Conservation (phyloP, 345 rosid genomes). For the Reutealis trisperma region DNA sequence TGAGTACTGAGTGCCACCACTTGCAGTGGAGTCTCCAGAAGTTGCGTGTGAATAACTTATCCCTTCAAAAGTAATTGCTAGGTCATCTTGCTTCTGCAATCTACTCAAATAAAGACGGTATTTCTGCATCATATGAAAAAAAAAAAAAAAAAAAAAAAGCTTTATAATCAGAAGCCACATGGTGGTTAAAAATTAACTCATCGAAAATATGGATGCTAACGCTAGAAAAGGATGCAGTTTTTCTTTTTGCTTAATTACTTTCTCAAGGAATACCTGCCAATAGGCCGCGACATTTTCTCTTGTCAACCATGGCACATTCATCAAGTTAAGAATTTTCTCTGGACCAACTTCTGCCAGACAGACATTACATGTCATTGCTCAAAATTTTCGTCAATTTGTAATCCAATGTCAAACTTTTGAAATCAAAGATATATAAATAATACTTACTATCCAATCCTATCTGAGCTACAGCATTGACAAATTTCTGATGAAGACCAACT, state of each 20-base stretch:
- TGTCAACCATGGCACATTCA: slow-evolving; percentile 93
- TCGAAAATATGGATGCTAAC: not conserved
- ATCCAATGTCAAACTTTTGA: slow-evolving; percentile 7
- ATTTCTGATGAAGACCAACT: slow-evolving; percentile 86
- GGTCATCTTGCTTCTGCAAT: slow-evolving; percentile 68
- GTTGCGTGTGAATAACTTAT: slow-evolving; percentile 55
- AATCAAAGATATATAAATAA: slow-evolving; percentile 1
- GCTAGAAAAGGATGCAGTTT: not conserved
- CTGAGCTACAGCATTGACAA: slow-evolving; percentile 88
- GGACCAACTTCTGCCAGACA: slow-evolving; percentile 91
- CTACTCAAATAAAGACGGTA: slow-evolving; percentile 90
- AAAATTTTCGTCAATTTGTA: slow-evolving; percentile 5
- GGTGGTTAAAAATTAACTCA: not conserved
- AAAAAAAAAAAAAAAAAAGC: slow-evolving; percentile 1
- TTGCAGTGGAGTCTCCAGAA: slow-evolving; percentile 42
- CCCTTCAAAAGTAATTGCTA: slow-evolving; percentile 43
- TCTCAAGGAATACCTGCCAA: slow-evolving; percentile 58
- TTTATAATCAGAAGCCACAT: slow-evolving; percentile 9
- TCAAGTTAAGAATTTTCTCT: slow-evolving; percentile 88
- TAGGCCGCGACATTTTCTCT: slow-evolving; percentile 96
- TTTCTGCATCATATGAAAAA: slow-evolving; percentile 62
- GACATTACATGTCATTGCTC: slow-evolving; percentile 34
- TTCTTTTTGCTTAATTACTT: not conserved
- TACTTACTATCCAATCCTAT: slow-evolving; percentile 93
- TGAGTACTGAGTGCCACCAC: slow-evolving; percentile 43